Percentiles rank a stretch among this genome's conserved stretches.
phyloP scores from a whole-genome alignment of 2,329 filamentous ascomycete genomes.

The Trichophyton simii region DNA sequence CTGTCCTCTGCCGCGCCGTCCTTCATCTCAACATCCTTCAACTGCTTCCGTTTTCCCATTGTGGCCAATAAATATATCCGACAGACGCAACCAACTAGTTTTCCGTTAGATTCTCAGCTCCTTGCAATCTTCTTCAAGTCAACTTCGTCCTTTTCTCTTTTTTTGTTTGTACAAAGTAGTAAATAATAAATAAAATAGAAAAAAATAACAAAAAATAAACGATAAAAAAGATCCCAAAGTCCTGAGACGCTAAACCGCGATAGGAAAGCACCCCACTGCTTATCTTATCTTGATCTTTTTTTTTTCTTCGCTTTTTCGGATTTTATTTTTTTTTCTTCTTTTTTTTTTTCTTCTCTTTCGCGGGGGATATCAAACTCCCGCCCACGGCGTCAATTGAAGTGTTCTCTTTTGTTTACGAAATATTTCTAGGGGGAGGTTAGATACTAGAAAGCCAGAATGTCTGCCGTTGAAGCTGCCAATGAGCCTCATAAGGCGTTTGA shows the following conservation, averaged over 20 bases:
- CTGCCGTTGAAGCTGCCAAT: slow-evolving; percentile 14
- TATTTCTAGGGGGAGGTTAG: background rate
- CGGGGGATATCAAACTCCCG: slow-evolving; percentile 5
- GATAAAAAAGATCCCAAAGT: background rate
- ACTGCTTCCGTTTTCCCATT: slow-evolving; percentile 42
- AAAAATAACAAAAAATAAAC: background rate
- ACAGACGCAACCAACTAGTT: background rate
- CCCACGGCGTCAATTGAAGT: background rate
- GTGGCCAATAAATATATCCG: slow-evolving; percentile 11
- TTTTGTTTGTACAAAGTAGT: background rate
- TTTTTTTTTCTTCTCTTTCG: background rate
- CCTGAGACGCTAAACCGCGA: slow-evolving; percentile 5
- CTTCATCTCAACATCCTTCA: slow-evolving; percentile 33
- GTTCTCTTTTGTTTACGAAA: background rate
- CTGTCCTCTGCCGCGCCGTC: slow-evolving; percentile 30
- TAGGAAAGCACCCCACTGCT: slow-evolving; percentile 6
- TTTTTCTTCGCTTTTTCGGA: background rate
- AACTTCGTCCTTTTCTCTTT: background rate
- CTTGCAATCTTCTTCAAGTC: too few relatives aligned
- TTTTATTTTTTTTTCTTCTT: background rate
- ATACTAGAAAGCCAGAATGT: slow-evolving; percentile 12
- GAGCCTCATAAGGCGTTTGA: slow-evolving; percentile 23
- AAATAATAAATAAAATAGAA: background rate
- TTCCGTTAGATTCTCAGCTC: background rate
- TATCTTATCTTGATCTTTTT: slow-evolving; percentile 4